Evolutionary conservation across 1,284 basidiomycete species (phyloP).

Genomic region (Malassezia japonica): DNA sequence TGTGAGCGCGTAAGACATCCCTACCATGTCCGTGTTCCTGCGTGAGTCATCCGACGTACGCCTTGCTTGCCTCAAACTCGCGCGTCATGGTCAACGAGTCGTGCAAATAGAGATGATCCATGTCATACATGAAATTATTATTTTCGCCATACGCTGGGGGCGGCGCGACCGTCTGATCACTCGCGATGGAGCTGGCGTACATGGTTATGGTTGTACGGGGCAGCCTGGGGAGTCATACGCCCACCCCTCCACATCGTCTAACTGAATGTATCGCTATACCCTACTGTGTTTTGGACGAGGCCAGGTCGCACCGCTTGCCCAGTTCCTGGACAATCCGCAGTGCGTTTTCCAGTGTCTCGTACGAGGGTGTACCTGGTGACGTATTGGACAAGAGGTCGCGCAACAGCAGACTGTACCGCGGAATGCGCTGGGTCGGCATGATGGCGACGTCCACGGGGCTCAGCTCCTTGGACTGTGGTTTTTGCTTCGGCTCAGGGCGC

Average conservation of each 20-base stretch:
- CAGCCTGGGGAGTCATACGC: too few species aligned
- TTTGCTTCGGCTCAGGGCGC: slow-evolving; percentile 2
- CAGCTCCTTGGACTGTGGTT: slow-evolving; percentile 22
- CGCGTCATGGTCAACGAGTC: too few species aligned
- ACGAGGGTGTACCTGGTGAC: slow-evolving; percentile 28
- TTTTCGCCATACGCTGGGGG: too few species aligned
- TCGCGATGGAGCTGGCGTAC: too few species aligned
- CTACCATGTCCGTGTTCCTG: neutral
- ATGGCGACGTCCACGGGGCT: slow-evolving; percentile 39
- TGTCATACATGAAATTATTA: too few species aligned
- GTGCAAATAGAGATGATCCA: too few species aligned
- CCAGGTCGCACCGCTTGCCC: slow-evolving; percentile 14
- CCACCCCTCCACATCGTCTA: too few species aligned
- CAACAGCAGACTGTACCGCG: slow-evolving; percentile 35
- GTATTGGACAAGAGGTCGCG: slow-evolving; percentile 35
- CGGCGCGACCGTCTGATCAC: too few species aligned
- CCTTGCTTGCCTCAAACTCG: neutral
- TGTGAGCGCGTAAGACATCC: neutral
- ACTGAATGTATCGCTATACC: too few species aligned
- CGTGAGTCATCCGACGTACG: too few species aligned
- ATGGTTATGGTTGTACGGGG: too few species aligned
- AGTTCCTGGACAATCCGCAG: slow-evolving; percentile 15
- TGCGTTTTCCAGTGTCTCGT: slow-evolving; percentile 14
- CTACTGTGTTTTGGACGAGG: slow-evolving; percentile 5
- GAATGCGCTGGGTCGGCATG: slow-evolving; percentile 44